phyloP scores from a whole-genome alignment of 805 yeast genomes.

The Ogataea nitratoaversa region DNA sequence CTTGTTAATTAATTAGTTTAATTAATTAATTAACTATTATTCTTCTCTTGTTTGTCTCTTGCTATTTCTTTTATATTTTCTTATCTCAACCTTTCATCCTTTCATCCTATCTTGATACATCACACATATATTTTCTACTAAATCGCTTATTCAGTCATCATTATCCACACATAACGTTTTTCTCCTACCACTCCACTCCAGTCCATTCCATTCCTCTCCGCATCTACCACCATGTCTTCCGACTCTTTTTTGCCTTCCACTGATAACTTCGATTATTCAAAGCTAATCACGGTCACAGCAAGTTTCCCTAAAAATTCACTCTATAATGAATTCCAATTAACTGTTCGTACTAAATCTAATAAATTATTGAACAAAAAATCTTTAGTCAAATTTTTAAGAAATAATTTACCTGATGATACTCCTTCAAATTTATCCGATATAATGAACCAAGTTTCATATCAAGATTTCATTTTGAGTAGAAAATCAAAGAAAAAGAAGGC shows the following conservation, averaged over 20 bases:
- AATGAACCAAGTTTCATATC: background rate
- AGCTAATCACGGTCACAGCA: conserved; percentile 8
- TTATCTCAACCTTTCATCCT: too few species aligned
- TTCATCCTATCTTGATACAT: too few species aligned
- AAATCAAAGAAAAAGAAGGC: conserved; percentile 43
- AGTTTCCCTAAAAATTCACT: background rate
- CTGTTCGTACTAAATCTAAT: conserved; percentile 2
- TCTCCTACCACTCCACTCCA: background rate
- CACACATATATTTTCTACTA: too few species aligned
- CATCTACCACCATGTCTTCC: background rate
- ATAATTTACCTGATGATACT: background rate
- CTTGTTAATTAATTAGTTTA: too few species aligned
- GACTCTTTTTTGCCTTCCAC: background rate
- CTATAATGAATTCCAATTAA: background rate
- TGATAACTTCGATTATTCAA: background rate
- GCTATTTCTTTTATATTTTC: too few species aligned
- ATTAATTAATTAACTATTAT: too few species aligned
- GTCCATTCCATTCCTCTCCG: background rate
- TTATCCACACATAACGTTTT: too few species aligned
- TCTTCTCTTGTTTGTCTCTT: too few species aligned
- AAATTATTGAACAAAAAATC: conserved; percentile 6
- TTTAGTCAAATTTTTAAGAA: background rate
- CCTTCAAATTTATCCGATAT: background rate
- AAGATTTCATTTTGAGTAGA: conserved; percentile 25
- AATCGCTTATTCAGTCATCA: too few species aligned